These are phyloP conservation scores for Torrubiellomyces zombiae DNA, from an alignment of 2,329 filamentous ascomycete genomes.

Conservation along the genomic window DNA sequence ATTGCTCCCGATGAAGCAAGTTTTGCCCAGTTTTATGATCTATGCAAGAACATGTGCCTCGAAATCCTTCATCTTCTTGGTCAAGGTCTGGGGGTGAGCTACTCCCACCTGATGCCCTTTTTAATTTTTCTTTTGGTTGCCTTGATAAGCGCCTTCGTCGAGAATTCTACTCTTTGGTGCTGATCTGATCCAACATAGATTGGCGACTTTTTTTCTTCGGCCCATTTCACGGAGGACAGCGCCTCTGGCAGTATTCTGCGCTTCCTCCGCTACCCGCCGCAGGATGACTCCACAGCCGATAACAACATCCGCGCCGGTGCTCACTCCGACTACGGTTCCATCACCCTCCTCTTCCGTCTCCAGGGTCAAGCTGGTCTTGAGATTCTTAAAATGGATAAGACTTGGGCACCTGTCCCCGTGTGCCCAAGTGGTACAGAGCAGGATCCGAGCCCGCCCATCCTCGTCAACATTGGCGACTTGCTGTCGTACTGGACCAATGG, in stretches of 20 bases:
- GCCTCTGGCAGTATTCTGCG: conserved; percentile 45
- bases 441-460: conserved; percentile 51
- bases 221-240: conserved; percentile 27
- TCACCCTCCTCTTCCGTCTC: conserved; percentile 70
- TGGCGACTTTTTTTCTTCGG: conserved; percentile 35
- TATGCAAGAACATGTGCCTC: conserved; percentile 58
- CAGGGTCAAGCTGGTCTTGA: conserved; percentile 75
- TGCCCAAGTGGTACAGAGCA: conserved; percentile 40
- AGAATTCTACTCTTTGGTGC: no score
- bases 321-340: conserved; percentile 70
- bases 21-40: conserved; percentile 48
- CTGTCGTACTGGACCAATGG: conserved; percentile 83
- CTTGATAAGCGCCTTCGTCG: no score
- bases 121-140: not conserved
- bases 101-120: conserved; percentile 1
- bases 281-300: conserved; percentile 23
- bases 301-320: conserved; percentile 72
- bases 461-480: conserved; percentile 60
- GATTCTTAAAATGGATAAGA: conserved; percentile 43
- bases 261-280: conserved; percentile 55
- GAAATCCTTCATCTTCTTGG: conserved; percentile 63
- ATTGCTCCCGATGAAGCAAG: conserved; percentile 42
- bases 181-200: conserved; percentile 17
- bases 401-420: conserved; percentile 51
- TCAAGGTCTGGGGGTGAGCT: conserved; percentile 50